Conservation (phyloP, 164 flowering plant species). For the Nymphaea colorata region DNA sequence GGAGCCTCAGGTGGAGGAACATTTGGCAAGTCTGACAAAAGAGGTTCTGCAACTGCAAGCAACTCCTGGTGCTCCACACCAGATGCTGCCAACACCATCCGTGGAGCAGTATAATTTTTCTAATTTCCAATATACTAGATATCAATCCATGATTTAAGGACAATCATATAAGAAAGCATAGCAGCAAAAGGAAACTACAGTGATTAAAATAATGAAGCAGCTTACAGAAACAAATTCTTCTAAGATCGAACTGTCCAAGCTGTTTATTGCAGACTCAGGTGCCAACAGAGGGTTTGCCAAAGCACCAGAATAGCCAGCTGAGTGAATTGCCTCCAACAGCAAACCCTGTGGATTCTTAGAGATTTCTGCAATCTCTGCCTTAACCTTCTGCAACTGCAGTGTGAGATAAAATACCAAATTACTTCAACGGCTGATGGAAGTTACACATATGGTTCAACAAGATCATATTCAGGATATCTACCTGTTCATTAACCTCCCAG, state of each 20-base stretch:
- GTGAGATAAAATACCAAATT: constrained; percentile 2
- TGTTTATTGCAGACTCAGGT: constrained; percentile 55
- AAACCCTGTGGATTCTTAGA: constrained; percentile 64
- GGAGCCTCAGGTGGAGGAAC: constrained; percentile 39
- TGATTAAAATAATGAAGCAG: not conserved
- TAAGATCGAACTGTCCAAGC: constrained; percentile 41
- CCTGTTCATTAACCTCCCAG: constrained; percentile 87
- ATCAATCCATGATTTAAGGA: not conserved
- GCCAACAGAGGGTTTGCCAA: constrained; percentile 72
- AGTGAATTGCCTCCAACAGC: constrained; percentile 77
- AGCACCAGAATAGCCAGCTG: constrained; percentile 75
- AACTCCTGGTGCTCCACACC: constrained; percentile 86
- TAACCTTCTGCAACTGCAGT: constrained; percentile 55
- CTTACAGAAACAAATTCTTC: constrained; percentile 80
- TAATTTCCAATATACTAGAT: constrained; percentile 8
- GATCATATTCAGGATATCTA: constrained; percentile 7
- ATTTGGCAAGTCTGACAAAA: constrained; percentile 71
- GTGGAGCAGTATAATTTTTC: constrained; percentile 78
- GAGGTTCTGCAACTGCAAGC: constrained; percentile 68
- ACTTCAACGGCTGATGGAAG: not conserved
- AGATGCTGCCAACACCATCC: constrained; percentile 88
- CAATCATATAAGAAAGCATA: not conserved
- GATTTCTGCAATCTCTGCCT: constrained; percentile 48
- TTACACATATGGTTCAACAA: not conserved
- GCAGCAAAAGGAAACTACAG: not conserved